A percentile compares a stretch with the other conserved stretches of the same genome.
Conservation (phyloP, 2,329 filamentous ascomycete species). For the Berkeleyomyces basicola region DNA sequence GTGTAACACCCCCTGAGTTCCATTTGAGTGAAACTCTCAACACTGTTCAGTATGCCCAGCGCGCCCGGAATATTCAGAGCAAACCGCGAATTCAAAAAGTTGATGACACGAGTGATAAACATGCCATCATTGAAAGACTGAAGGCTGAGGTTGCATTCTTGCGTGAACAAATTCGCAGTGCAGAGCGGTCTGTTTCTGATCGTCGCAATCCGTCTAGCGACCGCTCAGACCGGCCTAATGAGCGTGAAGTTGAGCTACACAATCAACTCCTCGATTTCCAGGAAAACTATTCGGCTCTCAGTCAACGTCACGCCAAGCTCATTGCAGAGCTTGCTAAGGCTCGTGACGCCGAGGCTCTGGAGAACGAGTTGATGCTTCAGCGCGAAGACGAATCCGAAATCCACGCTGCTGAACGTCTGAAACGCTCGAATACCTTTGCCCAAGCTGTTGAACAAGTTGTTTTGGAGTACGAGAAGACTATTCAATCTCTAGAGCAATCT, state of each 20-base stretch:
- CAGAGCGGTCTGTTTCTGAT: constrained; percentile 47
- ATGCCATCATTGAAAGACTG: constrained; percentile 79
- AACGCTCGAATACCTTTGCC: constrained; percentile 89
- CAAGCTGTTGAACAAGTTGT: constrained; percentile 93
- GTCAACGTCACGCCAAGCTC: constrained; percentile 83
- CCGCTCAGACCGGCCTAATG: constrained; percentile 60
- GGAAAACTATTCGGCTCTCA: constrained; percentile 85
- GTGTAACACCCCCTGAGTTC: constrained; percentile 91
- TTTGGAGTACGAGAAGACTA: constrained; percentile 96
- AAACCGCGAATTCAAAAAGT: constrained; percentile 91
- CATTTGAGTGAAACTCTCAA: constrained; percentile 95
- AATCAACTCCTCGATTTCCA: constrained; percentile 85
- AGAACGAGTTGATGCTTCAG: constrained; percentile 30
- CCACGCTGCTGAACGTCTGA: constrained; percentile 67
- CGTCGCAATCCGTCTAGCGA: constrained; percentile 43
- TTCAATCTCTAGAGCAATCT: constrained; percentile 81
- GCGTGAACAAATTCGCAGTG: constrained; percentile 78
- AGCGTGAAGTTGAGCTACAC: constrained; percentile 78
- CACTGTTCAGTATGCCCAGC: constrained; percentile 91
- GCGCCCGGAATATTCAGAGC: constrained; percentile 89
- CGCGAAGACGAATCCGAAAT: constrained; percentile 35
- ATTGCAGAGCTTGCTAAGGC: constrained; percentile 87
- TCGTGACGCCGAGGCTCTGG: constrained; percentile 48
- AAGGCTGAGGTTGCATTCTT: constrained; percentile 89
- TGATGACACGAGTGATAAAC: constrained; percentile 75